These are phyloP conservation scores for Aspergillus fischeri DNA, from an alignment of 2,329 filamentous ascomycete genomes.

Conservation along the genomic window DNA sequence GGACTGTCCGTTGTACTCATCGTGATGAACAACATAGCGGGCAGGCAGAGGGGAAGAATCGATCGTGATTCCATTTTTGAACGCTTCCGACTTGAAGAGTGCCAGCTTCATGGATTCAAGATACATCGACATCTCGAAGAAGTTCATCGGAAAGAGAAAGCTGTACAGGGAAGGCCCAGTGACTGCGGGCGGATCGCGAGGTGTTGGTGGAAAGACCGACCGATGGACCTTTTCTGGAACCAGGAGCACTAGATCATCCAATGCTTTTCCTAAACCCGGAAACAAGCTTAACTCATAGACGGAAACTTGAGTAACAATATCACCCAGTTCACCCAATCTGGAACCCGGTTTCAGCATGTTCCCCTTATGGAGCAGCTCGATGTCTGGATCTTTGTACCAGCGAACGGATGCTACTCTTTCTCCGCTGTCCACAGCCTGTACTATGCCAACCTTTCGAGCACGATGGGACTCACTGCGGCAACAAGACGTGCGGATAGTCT, in stretches of 20 bases:
- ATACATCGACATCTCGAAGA: slow-evolving; percentile 9
- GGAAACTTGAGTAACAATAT: slow-evolving; percentile 49
- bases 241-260: slow-evolving; percentile 53
- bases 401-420: slow-evolving; percentile 54
- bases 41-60: slow-evolving; percentile 13
- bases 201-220: slow-evolving; percentile 3
- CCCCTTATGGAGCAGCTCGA: slow-evolving; percentile 32
- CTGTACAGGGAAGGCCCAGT: slow-evolving; percentile 13
- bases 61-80: slow-evolving; percentile 14
- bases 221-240: slow-evolving; percentile 25
- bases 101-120: slow-evolving; percentile 16
- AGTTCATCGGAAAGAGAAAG: slow-evolving; percentile 10
- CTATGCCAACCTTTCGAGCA: slow-evolving; percentile 50
- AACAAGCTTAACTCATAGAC: slow-evolving; percentile 55
- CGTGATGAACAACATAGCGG: slow-evolving; percentile 15
- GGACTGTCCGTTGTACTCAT: slow-evolving; percentile 5
- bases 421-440: slow-evolving; percentile 53
- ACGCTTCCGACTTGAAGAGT: slow-evolving; percentile 17
- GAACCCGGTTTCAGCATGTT: slow-evolving; percentile 40
- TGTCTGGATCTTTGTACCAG: slow-evolving; percentile 47
- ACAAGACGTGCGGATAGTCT: slow-evolving; percentile 7
- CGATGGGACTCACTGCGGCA: slow-evolving; percentile 14
- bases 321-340: slow-evolving; percentile 39
- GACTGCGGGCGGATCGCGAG: neutral
- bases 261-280: slow-evolving; percentile 45